These are phyloP conservation scores for Triticum aestivum DNA, from an alignment of 176 grass and related monocot genomes.

Conservation along the genomic window IWGSC_CS_RefSeq_v2.1 NC_057804.1:644414139-644414638, in stretches of 20 bases:
- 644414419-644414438: neutral
- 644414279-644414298: neutral
- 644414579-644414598: neutral
- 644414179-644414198: conserved; percentile 96
- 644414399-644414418: neutral
- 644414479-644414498: conserved; percentile 38
- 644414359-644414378: conserved; percentile 26
- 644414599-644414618: neutral
- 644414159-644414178: conserved; percentile 93
- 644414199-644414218: conserved; percentile 98
- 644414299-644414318: conserved; percentile 21
- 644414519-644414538: neutral
- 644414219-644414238: neutral
- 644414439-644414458: conserved; percentile 8
- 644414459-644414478: conserved; percentile 27
- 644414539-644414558: conserved; percentile 35
- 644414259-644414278: neutral
- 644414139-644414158: conserved; percentile 82
- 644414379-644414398: neutral
- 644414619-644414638: neutral
- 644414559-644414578: neutral
- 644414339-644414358: conserved; percentile 76
- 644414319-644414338: conserved; percentile 7
- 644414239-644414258: neutral
- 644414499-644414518: conserved; percentile 20